Evolutionary conservation across 2,329 filamentous ascomycete genomes (phyloP).

Genomic region (Fusarium fujikuroi): DNA sequence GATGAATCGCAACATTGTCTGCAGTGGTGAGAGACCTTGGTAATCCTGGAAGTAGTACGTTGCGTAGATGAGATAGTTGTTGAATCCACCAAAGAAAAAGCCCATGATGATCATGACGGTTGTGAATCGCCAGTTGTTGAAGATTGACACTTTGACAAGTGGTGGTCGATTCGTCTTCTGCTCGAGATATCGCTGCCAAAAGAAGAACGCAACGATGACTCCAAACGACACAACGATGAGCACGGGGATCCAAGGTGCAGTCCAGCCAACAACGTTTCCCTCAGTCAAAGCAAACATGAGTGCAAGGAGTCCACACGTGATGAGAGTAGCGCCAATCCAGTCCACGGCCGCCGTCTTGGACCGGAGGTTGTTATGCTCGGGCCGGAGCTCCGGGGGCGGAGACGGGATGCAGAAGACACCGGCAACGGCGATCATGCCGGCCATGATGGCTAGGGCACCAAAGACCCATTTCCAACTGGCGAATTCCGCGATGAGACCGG

Average conservation of each 20-base stretch:
- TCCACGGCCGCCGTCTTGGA: conserved; percentile 63
- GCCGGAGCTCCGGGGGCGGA: conserved; percentile 50
- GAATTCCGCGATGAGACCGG: conserved; percentile 72
- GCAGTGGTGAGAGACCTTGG: conserved; percentile 68
- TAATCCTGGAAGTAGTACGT: conserved; percentile 79
- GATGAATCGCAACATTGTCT: conserved; percentile 75
- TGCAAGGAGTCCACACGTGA: conserved; percentile 70
- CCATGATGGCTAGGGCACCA: conserved; percentile 70
- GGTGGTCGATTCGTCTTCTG: conserved; percentile 55
- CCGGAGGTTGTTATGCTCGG: conserved; percentile 39
- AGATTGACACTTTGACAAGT: conserved; percentile 74
- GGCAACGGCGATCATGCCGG: conserved; percentile 64
- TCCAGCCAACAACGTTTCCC: conserved; percentile 76
- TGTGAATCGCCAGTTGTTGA: conserved; percentile 67
- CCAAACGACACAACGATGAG: conserved; percentile 68
- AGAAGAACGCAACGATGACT: conserved; percentile 65
- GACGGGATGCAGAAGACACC: conserved; percentile 70
- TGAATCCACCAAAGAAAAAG: conserved; percentile 74
- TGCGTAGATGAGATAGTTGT: conserved; percentile 73
- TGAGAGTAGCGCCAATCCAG: conserved; percentile 72
- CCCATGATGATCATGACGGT: conserved; percentile 73
- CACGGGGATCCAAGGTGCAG: conserved; percentile 68
- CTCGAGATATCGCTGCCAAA: conserved; percentile 66
- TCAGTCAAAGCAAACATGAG: conserved; percentile 75
- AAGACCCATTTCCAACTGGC: conserved; percentile 75